These are phyloP conservation scores for Ganoderma boninense DNA, from an alignment of 1,284 basidiomycete genomes.

Conservation along the genomic window DNA sequence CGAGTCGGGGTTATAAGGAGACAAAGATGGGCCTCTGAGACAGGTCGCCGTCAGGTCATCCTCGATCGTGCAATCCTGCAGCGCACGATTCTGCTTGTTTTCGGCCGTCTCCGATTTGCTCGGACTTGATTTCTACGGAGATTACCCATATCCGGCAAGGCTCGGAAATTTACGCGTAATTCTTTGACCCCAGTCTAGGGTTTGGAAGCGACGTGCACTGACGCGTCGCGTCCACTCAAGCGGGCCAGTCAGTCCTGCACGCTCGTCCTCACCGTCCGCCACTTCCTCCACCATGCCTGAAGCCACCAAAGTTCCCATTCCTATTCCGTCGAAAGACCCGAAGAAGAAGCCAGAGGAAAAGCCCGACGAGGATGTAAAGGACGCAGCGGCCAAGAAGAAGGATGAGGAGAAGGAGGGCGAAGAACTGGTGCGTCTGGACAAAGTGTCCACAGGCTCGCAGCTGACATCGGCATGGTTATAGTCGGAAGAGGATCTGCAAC, in stretches of 20 bases:
- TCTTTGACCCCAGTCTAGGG: constrained; percentile 23
- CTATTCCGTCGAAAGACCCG: constrained; percentile 76
- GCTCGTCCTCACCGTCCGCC: constrained; percentile 18
- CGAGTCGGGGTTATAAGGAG: constrained; percentile 19
- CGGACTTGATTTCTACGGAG: neutral
- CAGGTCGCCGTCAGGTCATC: constrained; percentile 26
- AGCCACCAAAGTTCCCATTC: constrained; percentile 60
- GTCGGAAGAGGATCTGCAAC: constrained; percentile 96
- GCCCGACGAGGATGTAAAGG: constrained; percentile 48
- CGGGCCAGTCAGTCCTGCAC: constrained; percentile 11
- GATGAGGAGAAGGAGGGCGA: constrained; percentile 72
- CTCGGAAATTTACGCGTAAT: constrained; percentile 30
- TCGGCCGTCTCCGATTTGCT: constrained; percentile 22
- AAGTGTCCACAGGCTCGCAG: neutral
- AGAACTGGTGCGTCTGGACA: constrained; percentile 73
- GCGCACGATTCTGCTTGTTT: constrained; percentile 4
- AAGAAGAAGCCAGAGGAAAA: constrained; percentile 64
- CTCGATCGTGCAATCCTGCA: constrained; percentile 26
- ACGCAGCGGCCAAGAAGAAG: constrained; percentile 53
- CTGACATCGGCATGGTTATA: constrained; percentile 41
- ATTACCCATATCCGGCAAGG: neutral
- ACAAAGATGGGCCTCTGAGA: neutral
- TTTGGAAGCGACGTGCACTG: constrained; percentile 26
- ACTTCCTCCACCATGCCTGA: constrained; percentile 56
- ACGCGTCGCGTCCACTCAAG: constrained; percentile 34